Evolutionary conservation across 345 rosid species (phyloP).

Genomic region (Lepidium didymum): DNA sequence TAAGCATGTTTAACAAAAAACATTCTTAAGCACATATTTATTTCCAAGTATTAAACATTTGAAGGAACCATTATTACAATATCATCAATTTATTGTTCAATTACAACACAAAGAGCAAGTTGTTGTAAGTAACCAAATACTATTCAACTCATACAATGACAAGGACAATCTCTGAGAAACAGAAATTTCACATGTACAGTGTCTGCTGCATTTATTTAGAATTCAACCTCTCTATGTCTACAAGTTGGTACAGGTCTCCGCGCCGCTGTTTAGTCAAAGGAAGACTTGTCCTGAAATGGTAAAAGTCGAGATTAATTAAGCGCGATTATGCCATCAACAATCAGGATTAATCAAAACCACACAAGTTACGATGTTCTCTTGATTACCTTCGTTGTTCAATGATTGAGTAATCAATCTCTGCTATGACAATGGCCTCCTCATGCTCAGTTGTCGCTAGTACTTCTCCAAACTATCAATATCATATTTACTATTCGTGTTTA

Average conservation of each 20-base stretch:
- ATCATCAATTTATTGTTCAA: background rate
- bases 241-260: slow-evolving; percentile 82
- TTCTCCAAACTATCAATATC: slow-evolving; percentile 74
- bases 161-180: background rate
- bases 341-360: background rate
- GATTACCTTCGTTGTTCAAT: slow-evolving; percentile 70
- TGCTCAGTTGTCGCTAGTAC: slow-evolving; percentile 80
- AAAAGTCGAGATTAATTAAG: background rate
- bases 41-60: background rate
- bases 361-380: background rate
- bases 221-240: slow-evolving; percentile 51
- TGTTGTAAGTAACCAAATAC: background rate
- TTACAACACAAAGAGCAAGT: background rate
- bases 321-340: background rate
- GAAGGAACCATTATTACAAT: background rate
- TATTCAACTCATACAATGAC: background rate
- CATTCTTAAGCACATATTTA: background rate
- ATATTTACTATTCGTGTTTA: background rate
- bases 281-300: slow-evolving; percentile 51
- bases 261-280: slow-evolving; percentile 63
- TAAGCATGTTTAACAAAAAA: background rate
- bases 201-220: slow-evolving; percentile 20
- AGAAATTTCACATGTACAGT: background rate
- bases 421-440: slow-evolving; percentile 62
- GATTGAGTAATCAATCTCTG: slow-evolving; percentile 77